Evolutionary conservation across 441 rosid genomes (phyloP).

Genomic region (Croton setiger): DNA sequence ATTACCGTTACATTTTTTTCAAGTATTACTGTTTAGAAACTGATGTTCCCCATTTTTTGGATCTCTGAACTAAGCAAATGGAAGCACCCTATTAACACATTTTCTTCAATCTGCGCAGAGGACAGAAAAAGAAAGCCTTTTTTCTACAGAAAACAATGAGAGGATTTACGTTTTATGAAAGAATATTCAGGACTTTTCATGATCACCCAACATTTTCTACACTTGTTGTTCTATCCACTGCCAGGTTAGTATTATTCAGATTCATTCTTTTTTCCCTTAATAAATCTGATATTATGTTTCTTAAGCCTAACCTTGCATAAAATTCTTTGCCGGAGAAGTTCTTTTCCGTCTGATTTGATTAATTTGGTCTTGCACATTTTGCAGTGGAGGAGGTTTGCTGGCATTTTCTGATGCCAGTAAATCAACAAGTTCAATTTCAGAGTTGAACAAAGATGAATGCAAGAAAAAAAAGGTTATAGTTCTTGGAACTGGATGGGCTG

Average conservation of each 20-base stretch:
- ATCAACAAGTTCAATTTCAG: neutral
- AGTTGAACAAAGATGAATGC: neutral
- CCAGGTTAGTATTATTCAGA: slow-evolving; percentile 10
- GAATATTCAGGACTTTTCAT: slow-evolving; percentile 11
- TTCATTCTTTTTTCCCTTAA: no score
- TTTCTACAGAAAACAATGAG: slow-evolving; percentile 5
- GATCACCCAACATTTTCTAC: slow-evolving; percentile 15
- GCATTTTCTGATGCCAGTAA: slow-evolving; percentile 36
- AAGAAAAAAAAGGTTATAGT: slow-evolving; percentile 74
- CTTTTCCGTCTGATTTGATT: neutral
- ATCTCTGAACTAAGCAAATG: neutral
- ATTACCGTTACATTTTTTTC: neutral
- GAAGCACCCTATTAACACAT: neutral
- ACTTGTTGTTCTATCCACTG: slow-evolving; percentile 14
- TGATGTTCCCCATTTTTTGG: neutral
- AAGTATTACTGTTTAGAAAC: no score
- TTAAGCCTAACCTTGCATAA: neutral
- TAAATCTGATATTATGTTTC: neutral
- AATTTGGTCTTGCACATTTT: neutral
- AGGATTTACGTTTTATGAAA: slow-evolving; percentile 18
- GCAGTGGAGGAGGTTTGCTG: slow-evolving; percentile 58
- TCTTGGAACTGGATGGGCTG: slow-evolving; percentile 94
- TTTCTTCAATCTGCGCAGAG: neutral
- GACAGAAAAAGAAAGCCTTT: neutral
- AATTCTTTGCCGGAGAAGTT: neutral